Evolutionary conservation across 495 filamentous ascomycete genomes (phyloP).

Genomic region (Choiromyces venosus): DNA sequence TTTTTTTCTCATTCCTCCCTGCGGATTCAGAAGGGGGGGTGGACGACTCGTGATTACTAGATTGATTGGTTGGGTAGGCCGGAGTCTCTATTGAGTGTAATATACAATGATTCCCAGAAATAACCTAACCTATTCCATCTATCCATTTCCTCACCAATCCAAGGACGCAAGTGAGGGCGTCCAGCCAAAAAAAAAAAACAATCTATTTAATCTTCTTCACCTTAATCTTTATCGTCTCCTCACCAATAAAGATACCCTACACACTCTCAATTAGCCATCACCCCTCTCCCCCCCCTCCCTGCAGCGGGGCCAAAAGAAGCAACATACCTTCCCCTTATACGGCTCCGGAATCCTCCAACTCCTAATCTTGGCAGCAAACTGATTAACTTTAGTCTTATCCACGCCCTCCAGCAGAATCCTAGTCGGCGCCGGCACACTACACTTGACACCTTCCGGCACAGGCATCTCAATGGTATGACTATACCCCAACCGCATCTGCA

Average conservation of each 20-base stretch:
- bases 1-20: not conserved
- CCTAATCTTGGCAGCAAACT: conserved; percentile 82
- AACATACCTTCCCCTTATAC: conserved; percentile 70
- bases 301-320: not conserved
- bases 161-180: not conserved
- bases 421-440: conserved; percentile 87
- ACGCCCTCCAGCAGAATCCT: conserved; percentile 82
- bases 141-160: not conserved
- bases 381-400: conserved; percentile 76
- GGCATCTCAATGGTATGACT: conserved; percentile 88
- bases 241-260: conserved; percentile 92
- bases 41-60: not conserved
- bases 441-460: conserved; percentile 75
- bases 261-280: conserved; percentile 6
- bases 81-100: not conserved
- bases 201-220: conserved; percentile 96
- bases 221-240: conserved; percentile 96
- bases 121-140: not conserved
- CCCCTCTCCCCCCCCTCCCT: not conserved
- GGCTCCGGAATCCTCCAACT: conserved; percentile 89
- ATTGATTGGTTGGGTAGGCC: not conserved
- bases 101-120: not conserved
- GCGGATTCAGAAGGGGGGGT: not conserved
- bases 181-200: not conserved
- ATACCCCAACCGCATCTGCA: conserved; percentile 90